Evolutionary conservation across 2,329 filamentous ascomycete genomes (phyloP), one percentile per base, ranked within the genome.

Genomic region (Sclerotinia subarctica): DNA sequence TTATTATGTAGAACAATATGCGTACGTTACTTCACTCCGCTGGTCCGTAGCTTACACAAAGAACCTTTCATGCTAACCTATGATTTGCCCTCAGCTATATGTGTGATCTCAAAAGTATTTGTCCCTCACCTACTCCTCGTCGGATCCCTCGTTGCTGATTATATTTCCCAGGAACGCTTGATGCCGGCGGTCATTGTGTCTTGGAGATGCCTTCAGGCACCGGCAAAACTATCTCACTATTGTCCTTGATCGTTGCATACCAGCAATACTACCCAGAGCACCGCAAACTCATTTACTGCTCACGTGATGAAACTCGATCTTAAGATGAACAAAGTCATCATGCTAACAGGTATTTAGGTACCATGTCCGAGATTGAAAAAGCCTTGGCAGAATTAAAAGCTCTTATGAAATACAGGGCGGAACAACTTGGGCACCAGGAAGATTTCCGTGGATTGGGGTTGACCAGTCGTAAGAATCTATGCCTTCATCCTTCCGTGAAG

Each of bases 341-440:
- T 44, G 44, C 6, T 56, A 49, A 59, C 54, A 44, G 21, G 35
- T 29, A 29, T 60, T 59, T 60, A 88, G 86, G 86, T 82, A 99
- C 95, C 68, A 99, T 99, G 94, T 99, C 95, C 49, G 95, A 99
- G 81, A 99, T 99, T 76, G 95, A 99, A 78, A 99, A 99, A 81
- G 95, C 96, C 0, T 81, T 99, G 64, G 92, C 92, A 13, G 95
- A 99, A 79, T 79, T 99, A 74, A 93, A 95, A 78, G 89, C 89
- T 32, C 81, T 99, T 65, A 99, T 99, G 94, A 96, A 96, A 77
- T 98, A 97, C 77, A 90, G 95, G 21, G 83, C 92, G 7, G 86
- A 97, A 71, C 88, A 97, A 78, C 85, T 99, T n/a, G 95, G 95
- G 0, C 84, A 90, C 69, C 90, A 90, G 71, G 95, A 99, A 79